Evolutionary conservation across 1,284 basidiomycete genomes (phyloP).

Genomic region (Vanrija pseudolonga): DNA sequence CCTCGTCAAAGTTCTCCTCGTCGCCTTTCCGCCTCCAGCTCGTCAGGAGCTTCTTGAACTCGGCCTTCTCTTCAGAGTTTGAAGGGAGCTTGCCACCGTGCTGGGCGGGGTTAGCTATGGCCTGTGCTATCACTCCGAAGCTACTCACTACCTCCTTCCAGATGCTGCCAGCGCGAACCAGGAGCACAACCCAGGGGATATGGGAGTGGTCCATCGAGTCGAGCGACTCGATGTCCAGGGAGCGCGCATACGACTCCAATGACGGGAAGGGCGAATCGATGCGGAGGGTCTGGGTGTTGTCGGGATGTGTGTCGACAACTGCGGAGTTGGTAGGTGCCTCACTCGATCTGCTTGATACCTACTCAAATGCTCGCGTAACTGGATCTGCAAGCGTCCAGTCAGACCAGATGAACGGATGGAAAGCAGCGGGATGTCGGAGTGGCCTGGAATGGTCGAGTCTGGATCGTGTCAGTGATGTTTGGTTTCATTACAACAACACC

Average conservation of each 20-base stretch:
- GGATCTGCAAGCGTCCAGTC: slow-evolving; percentile 79
- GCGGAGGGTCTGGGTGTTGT: slow-evolving; percentile 74
- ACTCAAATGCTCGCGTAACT: slow-evolving; percentile 82
- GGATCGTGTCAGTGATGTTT: slow-evolving; percentile 7
- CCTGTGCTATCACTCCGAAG: neutral
- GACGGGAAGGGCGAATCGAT: slow-evolving; percentile 85
- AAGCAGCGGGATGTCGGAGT: slow-evolving; percentile 62
- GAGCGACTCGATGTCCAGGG: slow-evolving; percentile 67
- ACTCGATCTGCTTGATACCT: slow-evolving; percentile 33
- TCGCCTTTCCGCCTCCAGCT: slow-evolving; percentile 60
- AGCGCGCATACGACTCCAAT: slow-evolving; percentile 66
- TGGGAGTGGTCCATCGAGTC: slow-evolving; percentile 83
- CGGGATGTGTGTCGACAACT: slow-evolving; percentile 93
- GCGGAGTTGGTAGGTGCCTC: slow-evolving; percentile 21
- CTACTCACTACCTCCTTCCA: slow-evolving; percentile 61
- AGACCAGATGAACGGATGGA: slow-evolving; percentile 79
- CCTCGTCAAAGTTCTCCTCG: slow-evolving; percentile 96
- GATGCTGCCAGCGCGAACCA: slow-evolving; percentile 73
- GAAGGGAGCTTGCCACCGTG: slow-evolving; percentile 26
- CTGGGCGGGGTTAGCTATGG: slow-evolving; percentile 16
- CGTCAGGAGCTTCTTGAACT: slow-evolving; percentile 62
- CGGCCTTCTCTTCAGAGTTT: slow-evolving; percentile 65
- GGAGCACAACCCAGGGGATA: slow-evolving; percentile 78
- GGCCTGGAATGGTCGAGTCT: slow-evolving; percentile 34
- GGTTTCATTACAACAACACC: neutral